Evolutionary conservation across 805 yeast genomes (phyloP), one percentile per base, ranked within the genome.

Genomic region (Saturnispora ahearnii): DNA sequence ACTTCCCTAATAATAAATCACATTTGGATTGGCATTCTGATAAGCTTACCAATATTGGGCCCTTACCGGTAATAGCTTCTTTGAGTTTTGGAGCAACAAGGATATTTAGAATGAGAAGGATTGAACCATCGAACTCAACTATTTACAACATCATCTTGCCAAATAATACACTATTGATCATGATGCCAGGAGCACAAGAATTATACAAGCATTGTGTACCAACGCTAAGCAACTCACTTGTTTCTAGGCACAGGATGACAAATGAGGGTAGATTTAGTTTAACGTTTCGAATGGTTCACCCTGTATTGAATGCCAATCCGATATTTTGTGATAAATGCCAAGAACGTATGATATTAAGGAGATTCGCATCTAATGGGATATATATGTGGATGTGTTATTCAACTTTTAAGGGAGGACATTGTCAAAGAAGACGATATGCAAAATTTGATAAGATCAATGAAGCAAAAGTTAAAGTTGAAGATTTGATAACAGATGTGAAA

Each of bases 121-220:
- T 34, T n/a, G 64, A 57, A 26, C 51, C 57, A 36, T 57, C 56
- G 49, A 71, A 47, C 60, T 50, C 55, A 9, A 38, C 44, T 10
- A 78, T 24, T 70, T 73, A 60, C 66, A 62, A 84, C 29, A 69
- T 82, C 1, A 82, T 80, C n/a, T 59, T 82, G 3, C 84, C 87
- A 0, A 89, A 86, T 61, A 86, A 86, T 58, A 73, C 86, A 8
- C 61, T 86, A 36, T 57, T 85, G 2, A 64, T 86, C 2, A 85
- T 86, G 95, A 80, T 82, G 52, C 84, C 87, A 1, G 88, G 87
- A 0, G 81, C 86, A 53, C 95, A 86, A 60, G 95, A 86, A 55
- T 78, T 76, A 46, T 86, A 66, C 60, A 84, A 80, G 57, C 95
- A 87, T 58, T 69, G 79, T 51, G 78, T 86, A 0, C 76, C 77